Evolutionary conservation across 2,329 filamentous ascomycete genomes (phyloP).

Genomic region (Ilyonectria robusta): DNA sequence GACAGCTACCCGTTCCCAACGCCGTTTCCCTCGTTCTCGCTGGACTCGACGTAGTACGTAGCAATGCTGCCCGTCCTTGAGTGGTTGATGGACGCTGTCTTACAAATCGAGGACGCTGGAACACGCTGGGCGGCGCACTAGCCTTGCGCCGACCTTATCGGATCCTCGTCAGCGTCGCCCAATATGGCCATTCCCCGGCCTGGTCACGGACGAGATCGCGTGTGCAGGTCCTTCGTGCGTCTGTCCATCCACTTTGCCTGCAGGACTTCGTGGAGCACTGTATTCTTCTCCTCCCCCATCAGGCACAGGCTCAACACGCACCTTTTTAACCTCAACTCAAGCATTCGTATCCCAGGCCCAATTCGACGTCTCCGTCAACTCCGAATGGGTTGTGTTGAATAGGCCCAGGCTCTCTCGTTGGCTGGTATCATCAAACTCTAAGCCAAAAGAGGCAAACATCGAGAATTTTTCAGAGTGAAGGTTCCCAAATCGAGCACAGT

Average conservation of each 20-base stretch:
- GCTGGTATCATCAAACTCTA: slow-evolving; percentile 7
- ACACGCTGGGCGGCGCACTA: slow-evolving; percentile 38
- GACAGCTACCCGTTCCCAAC: slow-evolving; percentile 13
- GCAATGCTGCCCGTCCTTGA: slow-evolving; percentile 13
- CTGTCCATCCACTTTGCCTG: slow-evolving; percentile 2
- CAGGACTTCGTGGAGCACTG: too few species aligned
- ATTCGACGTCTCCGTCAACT: background rate
- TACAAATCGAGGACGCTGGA: slow-evolving; percentile 24
- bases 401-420: background rate
- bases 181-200: slow-evolving; percentile 33
- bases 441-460: slow-evolving; percentile 20
- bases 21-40: slow-evolving; percentile 4
- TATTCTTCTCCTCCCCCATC: background rate
- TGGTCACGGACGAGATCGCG: slow-evolving; percentile 32
- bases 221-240: slow-evolving; percentile 20
- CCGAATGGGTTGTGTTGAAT: background rate
- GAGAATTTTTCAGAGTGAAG: slow-evolving; percentile 7
- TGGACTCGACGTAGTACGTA: background rate
- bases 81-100: slow-evolving; percentile 9
- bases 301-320: background rate
- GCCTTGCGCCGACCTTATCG: slow-evolving; percentile 35
- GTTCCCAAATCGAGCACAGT: slow-evolving; percentile 37
- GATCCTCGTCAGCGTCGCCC: slow-evolving; percentile 31
- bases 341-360: background rate
- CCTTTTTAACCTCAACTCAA: background rate